Conservation (phyloP, 805 yeast genomes). For the Metschnikowia chrysomelidarum region DNA sequence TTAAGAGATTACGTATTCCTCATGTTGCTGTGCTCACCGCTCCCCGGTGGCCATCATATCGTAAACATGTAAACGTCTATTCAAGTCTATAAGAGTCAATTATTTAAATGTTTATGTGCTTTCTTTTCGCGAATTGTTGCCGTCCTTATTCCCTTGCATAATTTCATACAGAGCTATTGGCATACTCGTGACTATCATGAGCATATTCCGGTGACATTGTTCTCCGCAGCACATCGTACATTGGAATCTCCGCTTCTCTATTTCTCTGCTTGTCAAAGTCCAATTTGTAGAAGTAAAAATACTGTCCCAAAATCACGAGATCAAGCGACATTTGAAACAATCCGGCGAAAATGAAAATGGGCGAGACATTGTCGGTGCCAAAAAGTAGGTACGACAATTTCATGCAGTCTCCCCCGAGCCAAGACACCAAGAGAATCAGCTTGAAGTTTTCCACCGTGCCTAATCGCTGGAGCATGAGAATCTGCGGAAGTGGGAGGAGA, state of each 20-base stretch:
- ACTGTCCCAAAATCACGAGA: slow-evolving; percentile 69
- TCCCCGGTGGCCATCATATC: too few species aligned
- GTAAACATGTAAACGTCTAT: too few species aligned
- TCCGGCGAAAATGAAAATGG: slow-evolving; percentile 66
- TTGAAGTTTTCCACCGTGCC: slow-evolving; percentile 78
- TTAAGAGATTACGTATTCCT: too few species aligned
- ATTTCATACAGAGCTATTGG: too few species aligned
- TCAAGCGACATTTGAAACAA: slow-evolving; percentile 77
- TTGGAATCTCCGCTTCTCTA: slow-evolving; percentile 9
- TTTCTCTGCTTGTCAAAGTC: slow-evolving; percentile 12
- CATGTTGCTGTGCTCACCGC: too few species aligned
- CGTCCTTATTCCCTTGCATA: too few species aligned
- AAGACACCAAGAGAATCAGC: slow-evolving; percentile 67
- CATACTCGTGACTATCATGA: too few species aligned
- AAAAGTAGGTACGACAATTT: slow-evolving; percentile 72
- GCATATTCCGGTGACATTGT: too few species aligned
- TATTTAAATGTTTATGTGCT: too few species aligned
- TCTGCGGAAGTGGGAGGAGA: slow-evolving; percentile 73
- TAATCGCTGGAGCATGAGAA: slow-evolving; percentile 62
- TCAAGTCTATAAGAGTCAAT: too few species aligned
- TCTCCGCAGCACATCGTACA: slow-evolving; percentile 9
- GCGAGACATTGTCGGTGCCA: slow-evolving; percentile 70
- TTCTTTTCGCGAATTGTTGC: too few species aligned
- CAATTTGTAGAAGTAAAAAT: slow-evolving; percentile 53
- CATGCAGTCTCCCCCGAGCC: slow-evolving; percentile 87